Percentiles rank a stretch among this genome's conserved stretches.
Conservation (phyloP, 768 basidiomycete genomes). For the Cystofilobasidium ferigula region DNA sequence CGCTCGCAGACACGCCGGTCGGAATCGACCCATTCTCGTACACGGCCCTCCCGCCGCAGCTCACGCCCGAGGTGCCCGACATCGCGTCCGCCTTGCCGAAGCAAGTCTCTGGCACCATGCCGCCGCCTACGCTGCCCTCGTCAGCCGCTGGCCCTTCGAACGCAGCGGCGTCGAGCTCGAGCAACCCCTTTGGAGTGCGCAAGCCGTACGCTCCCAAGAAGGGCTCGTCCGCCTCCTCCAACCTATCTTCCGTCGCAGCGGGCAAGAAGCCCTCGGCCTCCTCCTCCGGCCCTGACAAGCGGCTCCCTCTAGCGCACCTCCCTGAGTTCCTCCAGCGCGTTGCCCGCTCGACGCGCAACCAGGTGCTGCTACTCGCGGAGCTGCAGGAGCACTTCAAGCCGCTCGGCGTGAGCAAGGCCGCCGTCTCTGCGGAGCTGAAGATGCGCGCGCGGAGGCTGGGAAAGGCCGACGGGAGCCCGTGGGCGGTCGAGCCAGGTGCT, state of each 20-base stretch:
- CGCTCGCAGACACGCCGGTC: conserved; percentile 52
- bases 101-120: conserved; percentile 7
- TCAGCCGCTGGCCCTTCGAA: conserved; percentile 31
- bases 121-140: conserved; percentile 24
- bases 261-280: conserved; percentile 44
- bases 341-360: conserved; percentile 52
- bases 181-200: background rate
- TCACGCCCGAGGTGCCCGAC: conserved; percentile 29
- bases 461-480: conserved; percentile 50
- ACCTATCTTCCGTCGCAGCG: too few relatives aligned
- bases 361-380: conserved; percentile 52
- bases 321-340: conserved; percentile 51
- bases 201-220: conserved; percentile 19
- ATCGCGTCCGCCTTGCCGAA: conserved; percentile 24
- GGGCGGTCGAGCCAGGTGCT: conserved; percentile 50
- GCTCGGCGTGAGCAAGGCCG: conserved; percentile 56
- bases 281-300: conserved; percentile 31
- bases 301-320: conserved; percentile 59
- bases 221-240: background rate
- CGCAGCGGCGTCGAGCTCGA: conserved; percentile 25
- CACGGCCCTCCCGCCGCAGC: conserved; percentile 44
- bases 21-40: conserved; percentile 70
- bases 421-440: conserved; percentile 66
- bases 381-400: conserved; percentile 57
- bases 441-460: conserved; percentile 45